phyloP scores from a whole-genome alignment of 2,329 filamentous ascomycete species.

The Ceratocystis albifundus region DNA sequence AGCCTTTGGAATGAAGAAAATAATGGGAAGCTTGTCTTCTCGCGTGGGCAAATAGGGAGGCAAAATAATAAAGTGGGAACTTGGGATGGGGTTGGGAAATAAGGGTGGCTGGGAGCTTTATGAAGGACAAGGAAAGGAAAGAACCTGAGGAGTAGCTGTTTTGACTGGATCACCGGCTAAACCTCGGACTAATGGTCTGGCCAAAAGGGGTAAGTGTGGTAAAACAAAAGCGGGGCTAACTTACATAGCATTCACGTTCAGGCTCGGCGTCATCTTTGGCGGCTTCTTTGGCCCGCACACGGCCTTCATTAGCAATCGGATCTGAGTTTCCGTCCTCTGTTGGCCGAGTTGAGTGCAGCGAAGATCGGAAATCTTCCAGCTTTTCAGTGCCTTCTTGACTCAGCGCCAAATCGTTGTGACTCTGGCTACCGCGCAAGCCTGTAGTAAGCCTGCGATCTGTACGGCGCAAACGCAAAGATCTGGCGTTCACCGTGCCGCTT shows the following conservation, averaged over 20 bases:
- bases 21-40: background rate
- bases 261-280: background rate
- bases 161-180: background rate
- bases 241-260: conserved; percentile 18
- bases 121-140: background rate
- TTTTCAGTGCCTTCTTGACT: background rate
- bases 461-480: conserved; percentile 59
- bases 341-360: background rate
- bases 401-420: conserved; percentile 13
- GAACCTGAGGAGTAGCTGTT: background rate
- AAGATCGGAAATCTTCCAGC: background rate
- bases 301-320: conserved; percentile 61
- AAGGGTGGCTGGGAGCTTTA: conserved; percentile 16
- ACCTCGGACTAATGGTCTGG: background rate
- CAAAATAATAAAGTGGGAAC: conserved; percentile 6
- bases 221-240: conserved; percentile 3
- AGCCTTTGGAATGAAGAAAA: conserved; percentile 13
- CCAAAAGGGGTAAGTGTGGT: background rate
- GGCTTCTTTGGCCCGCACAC: conserved; percentile 59
- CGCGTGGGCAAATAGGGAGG: conserved; percentile 12
- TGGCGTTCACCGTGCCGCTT: conserved; percentile 42
- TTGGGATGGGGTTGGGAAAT: background rate
- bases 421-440: conserved; percentile 46
- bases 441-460: conserved; percentile 58
- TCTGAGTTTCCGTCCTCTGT: conserved; percentile 6